Conservation (phyloP, 805 yeast genomes). For the Zygosaccharomyces rouxii region DNA sequence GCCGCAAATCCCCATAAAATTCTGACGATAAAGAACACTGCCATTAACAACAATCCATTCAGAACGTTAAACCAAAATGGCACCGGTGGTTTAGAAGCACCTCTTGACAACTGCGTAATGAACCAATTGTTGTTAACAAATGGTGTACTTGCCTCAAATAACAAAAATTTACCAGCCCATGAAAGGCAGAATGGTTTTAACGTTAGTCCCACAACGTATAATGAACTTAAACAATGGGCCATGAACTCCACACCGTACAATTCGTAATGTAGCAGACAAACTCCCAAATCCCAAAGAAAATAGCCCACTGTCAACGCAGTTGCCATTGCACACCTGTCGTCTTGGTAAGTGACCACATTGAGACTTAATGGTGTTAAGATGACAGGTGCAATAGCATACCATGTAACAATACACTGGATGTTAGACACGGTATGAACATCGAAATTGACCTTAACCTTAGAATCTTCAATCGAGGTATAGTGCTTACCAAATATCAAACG, state of each 20-base stretch:
- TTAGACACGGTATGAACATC: conserved; percentile 89
- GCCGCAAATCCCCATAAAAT: conserved; percentile 86
- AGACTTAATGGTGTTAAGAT: conserved; percentile 45
- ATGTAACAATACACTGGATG: conserved; percentile 71
- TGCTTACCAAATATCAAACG: conserved; percentile 45
- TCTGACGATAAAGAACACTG: conserved; percentile 70
- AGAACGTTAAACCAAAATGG: conserved; percentile 49
- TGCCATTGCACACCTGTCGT: conserved; percentile 73
- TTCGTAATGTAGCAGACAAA: conserved; percentile 58
- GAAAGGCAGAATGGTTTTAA: conserved; percentile 73
- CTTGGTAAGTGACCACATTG: conserved; percentile 61
- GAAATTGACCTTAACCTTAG: conserved; percentile 60
- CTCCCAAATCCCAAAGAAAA: conserved; percentile 81
- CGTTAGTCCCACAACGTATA: conserved; percentile 62
- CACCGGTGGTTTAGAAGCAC: conserved; percentile 40
- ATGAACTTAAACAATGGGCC: conserved; percentile 78
- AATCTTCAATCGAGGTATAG: conserved; percentile 45
- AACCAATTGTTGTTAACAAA: conserved; percentile 95
- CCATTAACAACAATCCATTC: conserved; percentile 69
- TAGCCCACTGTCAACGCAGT: conserved; percentile 75
- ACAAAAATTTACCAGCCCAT: conserved; percentile 74
- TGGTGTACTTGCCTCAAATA: conserved; percentile 88
- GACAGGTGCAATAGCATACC: conserved; percentile 58
- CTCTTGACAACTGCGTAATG: conserved; percentile 68
- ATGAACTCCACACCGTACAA: conserved; percentile 79